A percentile compares a stretch with the other conserved stretches of the same genome.
Evolutionary conservation across 2,329 filamentous ascomycete genomes (phyloP).

Genomic region (Colletotrichum shisoi): DNA sequence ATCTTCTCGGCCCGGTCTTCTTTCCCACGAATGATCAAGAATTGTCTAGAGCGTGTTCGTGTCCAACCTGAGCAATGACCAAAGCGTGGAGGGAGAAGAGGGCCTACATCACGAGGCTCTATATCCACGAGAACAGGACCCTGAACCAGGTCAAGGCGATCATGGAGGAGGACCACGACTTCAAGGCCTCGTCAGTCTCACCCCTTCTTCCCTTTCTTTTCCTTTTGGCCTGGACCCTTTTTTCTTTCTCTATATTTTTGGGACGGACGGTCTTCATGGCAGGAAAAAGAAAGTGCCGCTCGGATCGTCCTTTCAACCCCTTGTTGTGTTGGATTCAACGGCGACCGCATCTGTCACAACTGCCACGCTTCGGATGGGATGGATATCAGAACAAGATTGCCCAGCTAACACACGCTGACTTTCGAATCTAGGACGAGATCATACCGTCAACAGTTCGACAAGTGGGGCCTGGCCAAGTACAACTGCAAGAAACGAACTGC

Average conservation of each 20-base stretch:
- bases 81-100: conserved; percentile 54
- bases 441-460: conserved; percentile 58
- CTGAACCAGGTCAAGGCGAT: conserved; percentile 53
- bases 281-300: too few species aligned
- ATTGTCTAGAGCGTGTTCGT: background rate
- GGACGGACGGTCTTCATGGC: background rate
- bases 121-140: conserved; percentile 52
- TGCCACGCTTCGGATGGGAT: background rate
- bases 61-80: conserved; percentile 50
- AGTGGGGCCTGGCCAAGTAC: conserved; percentile 59
- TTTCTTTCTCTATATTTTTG: background rate
- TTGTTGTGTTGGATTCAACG: background rate
- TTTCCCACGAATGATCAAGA: conserved; percentile 13
- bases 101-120: conserved; percentile 50
- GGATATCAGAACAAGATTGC: background rate
- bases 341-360: background rate
- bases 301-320: background rate
- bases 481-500: conserved; percentile 52
- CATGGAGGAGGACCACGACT: conserved; percentile 52
- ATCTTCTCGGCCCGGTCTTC: background rate
- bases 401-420: background rate
- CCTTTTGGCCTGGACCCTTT: too few species aligned
- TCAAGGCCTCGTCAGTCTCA: conserved; percentile 54
- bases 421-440: conserved; percentile 50
- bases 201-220: background rate